phyloP scores from a whole-genome alignment of 2,329 filamentous ascomycete species.

The Penicillium sp. region DNA sequence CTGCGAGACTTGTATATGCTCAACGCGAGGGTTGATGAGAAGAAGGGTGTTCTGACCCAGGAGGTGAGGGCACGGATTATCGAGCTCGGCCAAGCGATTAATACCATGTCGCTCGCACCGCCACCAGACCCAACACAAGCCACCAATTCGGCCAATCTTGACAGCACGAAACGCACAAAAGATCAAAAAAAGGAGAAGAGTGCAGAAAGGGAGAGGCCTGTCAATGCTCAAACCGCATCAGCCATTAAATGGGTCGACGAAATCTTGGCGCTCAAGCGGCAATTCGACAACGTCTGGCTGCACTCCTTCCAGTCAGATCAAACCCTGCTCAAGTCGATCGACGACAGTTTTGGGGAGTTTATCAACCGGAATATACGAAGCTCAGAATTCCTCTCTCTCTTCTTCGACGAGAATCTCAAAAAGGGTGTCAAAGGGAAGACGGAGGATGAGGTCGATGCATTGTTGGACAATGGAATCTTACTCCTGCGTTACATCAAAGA shows the following conservation, averaged over 20 bases:
- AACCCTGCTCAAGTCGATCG: slow-evolving; percentile 71
- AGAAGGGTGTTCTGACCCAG: slow-evolving; percentile 63
- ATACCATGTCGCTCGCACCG: slow-evolving; percentile 54
- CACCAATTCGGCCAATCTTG: slow-evolving; percentile 3
- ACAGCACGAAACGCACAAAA: slow-evolving; percentile 43
- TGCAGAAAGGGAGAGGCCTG: slow-evolving; percentile 46
- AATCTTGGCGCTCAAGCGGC: slow-evolving; percentile 75
- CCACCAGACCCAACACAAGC: slow-evolving; percentile 44
- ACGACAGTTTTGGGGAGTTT: slow-evolving; percentile 82
- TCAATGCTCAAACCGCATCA: slow-evolving; percentile 75
- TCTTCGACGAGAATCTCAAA: slow-evolving; percentile 94
- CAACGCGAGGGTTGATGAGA: slow-evolving; percentile 67
- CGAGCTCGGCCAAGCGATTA: slow-evolving; percentile 76
- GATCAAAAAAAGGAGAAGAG: slow-evolving; percentile 45
- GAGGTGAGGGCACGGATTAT: slow-evolving; percentile 70
- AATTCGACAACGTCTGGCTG: slow-evolving; percentile 75
- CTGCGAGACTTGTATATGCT: slow-evolving; percentile 75
- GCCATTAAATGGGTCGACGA: slow-evolving; percentile 96
- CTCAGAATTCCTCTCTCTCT: slow-evolving; percentile 89
- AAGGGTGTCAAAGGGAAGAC: slow-evolving; percentile 90
- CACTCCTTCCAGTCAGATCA: slow-evolving; percentile 69
- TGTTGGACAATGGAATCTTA: slow-evolving; percentile 83
- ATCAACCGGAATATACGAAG: slow-evolving; percentile 84
- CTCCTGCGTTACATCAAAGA: slow-evolving; percentile 83
- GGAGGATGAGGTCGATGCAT: slow-evolving; percentile 73